phyloP scores from a whole-genome alignment of 345 rosid species.

The Geranium rotundifolium region DNA sequence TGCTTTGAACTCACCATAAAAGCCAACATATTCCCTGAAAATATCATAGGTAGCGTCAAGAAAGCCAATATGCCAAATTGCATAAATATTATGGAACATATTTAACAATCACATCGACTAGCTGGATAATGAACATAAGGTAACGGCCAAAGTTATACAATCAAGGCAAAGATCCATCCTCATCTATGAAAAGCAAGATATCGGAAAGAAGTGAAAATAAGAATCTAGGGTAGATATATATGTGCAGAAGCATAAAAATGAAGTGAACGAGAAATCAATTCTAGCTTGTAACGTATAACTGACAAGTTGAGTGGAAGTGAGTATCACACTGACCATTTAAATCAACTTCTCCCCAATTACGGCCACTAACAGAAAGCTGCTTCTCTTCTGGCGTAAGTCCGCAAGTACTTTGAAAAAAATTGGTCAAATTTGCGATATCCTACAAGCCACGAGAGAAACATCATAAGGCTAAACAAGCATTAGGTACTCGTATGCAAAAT shows the following conservation, averaged over 20 bases:
- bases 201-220: not conserved
- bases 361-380: slow-evolving; percentile 87
- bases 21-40: slow-evolving; percentile 74
- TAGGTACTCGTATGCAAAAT: not conserved
- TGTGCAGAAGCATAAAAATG: not conserved
- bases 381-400: slow-evolving; percentile 72
- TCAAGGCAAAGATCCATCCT: not conserved
- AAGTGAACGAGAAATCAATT: not conserved
- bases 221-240: not conserved
- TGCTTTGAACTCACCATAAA: slow-evolving; percentile 72
- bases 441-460: slow-evolving; percentile 15
- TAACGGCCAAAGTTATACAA: not conserved
- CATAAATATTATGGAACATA: not conserved
- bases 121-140: too few species aligned
- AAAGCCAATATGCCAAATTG: not conserved
- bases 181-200: not conserved
- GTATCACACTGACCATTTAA: slow-evolving; percentile 47
- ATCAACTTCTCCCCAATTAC: slow-evolving; percentile 96
- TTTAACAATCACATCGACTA: not conserved
- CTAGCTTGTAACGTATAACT: not conserved
- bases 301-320: not conserved
- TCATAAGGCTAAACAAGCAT: not conserved
- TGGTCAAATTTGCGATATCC: slow-evolving; percentile 69
- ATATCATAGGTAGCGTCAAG: slow-evolving; percentile 3
- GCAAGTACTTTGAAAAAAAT: slow-evolving; percentile 59